Evolutionary conservation across 345 rosid genomes (phyloP).

Genomic region (Angophora floribunda): DNA sequence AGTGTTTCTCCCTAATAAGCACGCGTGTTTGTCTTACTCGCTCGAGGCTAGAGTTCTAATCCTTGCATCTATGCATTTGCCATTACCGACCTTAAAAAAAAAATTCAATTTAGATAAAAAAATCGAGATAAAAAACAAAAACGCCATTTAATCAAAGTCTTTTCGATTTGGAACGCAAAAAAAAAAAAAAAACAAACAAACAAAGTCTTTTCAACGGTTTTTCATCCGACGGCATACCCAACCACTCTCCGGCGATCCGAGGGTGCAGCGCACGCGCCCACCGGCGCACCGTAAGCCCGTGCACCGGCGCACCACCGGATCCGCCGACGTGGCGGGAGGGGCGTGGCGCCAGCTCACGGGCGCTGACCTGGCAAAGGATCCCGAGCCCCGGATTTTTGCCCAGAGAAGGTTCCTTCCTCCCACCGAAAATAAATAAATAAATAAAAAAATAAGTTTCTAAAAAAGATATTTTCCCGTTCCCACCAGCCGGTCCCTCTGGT

Average conservation of each 20-base stretch:
- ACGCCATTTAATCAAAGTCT: not conserved
- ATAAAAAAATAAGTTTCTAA: not conserved
- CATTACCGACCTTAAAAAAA: not conserved
- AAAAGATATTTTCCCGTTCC: not conserved
- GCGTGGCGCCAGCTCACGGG: not conserved
- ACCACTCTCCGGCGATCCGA: not conserved
- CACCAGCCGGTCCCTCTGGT: not conserved
- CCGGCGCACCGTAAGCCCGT: not conserved
- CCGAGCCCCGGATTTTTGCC: not conserved
- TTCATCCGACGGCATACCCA: not conserved
- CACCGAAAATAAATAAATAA: not conserved
- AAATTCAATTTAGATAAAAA: not conserved
- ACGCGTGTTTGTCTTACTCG: not conserved
- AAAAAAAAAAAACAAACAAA: not conserved
- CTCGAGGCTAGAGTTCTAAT: not conserved
- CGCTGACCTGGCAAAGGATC: not conserved
- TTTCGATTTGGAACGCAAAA: not conserved
- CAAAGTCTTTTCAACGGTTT: not conserved
- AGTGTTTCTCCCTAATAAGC: not conserved
- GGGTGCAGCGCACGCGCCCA: not conserved
- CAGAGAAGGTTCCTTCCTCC: not conserved
- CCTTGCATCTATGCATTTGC: not conserved
- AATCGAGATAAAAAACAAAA: not conserved
- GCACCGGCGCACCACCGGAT: not conserved
- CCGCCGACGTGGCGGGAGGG: slow-evolving; percentile 6